Conservation (phyloP, 257 asterid species). For the Scutellaria baicalensis region DNA sequence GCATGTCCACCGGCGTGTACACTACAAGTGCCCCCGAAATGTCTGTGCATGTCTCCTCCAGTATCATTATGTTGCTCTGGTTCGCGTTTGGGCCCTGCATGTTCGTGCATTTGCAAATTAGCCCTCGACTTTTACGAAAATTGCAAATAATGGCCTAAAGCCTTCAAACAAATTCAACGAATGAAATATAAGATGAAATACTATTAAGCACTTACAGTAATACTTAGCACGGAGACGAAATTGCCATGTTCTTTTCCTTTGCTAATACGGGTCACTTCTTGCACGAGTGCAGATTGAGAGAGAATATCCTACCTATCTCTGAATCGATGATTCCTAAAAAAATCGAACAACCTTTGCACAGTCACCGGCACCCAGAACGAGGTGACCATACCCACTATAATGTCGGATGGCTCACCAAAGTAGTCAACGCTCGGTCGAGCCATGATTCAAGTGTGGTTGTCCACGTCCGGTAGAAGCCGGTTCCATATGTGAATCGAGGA, state of each 20-base stretch:
- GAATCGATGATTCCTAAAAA: conserved; percentile 70
- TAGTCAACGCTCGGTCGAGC: conserved; percentile 75
- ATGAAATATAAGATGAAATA: neutral
- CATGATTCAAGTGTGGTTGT: conserved; percentile 85
- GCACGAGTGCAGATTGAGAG: conserved; percentile 95
- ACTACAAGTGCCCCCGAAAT: conserved; percentile 84
- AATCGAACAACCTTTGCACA: conserved; percentile 65
- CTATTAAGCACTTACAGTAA: conserved; percentile 40
- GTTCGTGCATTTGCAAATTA: neutral
- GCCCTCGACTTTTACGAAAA: conserved; percentile 12
- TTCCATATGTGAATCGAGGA: conserved; percentile 93
- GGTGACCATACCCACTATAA: conserved; percentile 80
- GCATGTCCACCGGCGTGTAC: conserved; percentile 97
- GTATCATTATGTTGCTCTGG: conserved; percentile 86
- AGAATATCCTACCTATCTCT: conserved; percentile 93
- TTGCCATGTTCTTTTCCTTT: conserved; percentile 89
- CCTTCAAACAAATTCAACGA: too few species aligned
- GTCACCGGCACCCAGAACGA: conserved; percentile 86
- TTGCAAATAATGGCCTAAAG: conserved; percentile 5
- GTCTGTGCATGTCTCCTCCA: conserved; percentile 82
- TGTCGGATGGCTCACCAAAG: conserved; percentile 91
- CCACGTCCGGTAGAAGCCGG: conserved; percentile 60
- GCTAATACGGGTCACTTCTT: conserved; percentile 87
- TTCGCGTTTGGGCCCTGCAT: conserved; percentile 54
- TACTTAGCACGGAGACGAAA: conserved; percentile 84